Conservation (phyloP, 306 rosid genomes). For the Pueraria montana region DNA sequence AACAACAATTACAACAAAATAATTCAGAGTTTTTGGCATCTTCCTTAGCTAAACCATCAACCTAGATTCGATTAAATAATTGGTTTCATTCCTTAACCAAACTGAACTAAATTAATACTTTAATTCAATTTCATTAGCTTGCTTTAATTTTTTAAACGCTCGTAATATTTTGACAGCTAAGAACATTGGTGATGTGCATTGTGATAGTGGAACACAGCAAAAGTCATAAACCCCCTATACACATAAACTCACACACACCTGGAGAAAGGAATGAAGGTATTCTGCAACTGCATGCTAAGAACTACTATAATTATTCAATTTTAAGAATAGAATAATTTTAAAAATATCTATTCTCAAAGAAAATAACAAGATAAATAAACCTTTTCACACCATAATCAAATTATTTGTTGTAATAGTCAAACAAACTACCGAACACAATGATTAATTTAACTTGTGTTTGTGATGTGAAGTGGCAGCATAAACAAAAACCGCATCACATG, state of each 20-base stretch:
- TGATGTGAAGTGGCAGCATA: conserved; percentile 40
- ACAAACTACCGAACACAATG: conserved; percentile 43
- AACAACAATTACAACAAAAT: background rate
- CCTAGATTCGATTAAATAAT: conserved; percentile 15
- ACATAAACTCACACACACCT: background rate
- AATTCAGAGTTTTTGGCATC: background rate
- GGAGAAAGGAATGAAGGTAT: conserved; percentile 34
- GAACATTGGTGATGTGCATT: conserved; percentile 41
- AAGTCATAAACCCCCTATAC: conserved; percentile 33
- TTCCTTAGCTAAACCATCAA: background rate
- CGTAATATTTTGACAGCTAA: conserved; percentile 50
- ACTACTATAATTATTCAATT: background rate
- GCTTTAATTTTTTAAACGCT: conserved; percentile 2
- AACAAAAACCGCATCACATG: conserved; percentile 69
- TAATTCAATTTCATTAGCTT: background rate
- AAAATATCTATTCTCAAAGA: background rate
- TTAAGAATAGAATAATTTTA: background rate
- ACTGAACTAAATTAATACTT: background rate
- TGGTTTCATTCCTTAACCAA: background rate
- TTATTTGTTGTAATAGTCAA: conserved; percentile 32
- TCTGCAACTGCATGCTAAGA: conserved; percentile 12
- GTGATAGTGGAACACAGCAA: conserved; percentile 24
- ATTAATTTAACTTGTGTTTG: conserved; percentile 45
- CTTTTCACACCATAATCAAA: background rate
- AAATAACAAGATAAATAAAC: background rate